Evolutionary conservation across 768 basidiomycete species (phyloP).

Genomic region (Paxillus involutus): DNA sequence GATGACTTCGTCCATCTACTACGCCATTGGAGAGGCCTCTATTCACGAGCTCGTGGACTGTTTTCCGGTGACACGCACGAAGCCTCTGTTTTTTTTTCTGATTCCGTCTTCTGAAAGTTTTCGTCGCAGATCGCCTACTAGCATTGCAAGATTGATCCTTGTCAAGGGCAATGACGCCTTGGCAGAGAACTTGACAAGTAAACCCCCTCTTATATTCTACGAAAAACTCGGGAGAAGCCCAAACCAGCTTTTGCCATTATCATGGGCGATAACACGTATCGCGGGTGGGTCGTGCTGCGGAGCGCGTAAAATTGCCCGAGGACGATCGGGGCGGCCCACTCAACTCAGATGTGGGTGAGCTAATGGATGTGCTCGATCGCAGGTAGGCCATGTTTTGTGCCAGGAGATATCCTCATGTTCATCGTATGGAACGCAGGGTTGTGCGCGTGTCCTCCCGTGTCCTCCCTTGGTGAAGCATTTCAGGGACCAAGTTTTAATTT

Average conservation of each 20-base stretch:
- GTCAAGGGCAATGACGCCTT: background rate
- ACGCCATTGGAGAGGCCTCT: background rate
- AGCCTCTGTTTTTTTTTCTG: slow-evolving; percentile 23
- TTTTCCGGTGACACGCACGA: slow-evolving; percentile 19
- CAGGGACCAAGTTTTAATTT: background rate
- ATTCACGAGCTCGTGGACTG: slow-evolving; percentile 16
- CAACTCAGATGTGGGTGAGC: background rate
- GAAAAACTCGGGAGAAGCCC: background rate
- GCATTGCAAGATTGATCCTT: slow-evolving; percentile 26
- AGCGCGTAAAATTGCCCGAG: slow-evolving; percentile 1
- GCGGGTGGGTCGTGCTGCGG: background rate
- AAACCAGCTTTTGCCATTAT: background rate
- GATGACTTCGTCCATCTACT: background rate
- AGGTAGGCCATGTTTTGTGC: slow-evolving; percentile 5
- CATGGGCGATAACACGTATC: slow-evolving; percentile 23
- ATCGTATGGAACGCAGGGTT: background rate
- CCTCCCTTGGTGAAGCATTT: background rate
- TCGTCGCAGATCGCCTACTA: slow-evolving; percentile 20
- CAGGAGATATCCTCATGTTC: slow-evolving; percentile 1
- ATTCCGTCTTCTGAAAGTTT: slow-evolving; percentile 29
- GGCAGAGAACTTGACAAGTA: background rate
- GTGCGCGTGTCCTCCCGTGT: slow-evolving; percentile 1
- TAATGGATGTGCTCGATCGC: background rate
- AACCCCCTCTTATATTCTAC: background rate
- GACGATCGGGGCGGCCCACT: slow-evolving; percentile 12